Conservation (phyloP, 768 basidiomycete species). For the Suillus ampliporus region DNA sequence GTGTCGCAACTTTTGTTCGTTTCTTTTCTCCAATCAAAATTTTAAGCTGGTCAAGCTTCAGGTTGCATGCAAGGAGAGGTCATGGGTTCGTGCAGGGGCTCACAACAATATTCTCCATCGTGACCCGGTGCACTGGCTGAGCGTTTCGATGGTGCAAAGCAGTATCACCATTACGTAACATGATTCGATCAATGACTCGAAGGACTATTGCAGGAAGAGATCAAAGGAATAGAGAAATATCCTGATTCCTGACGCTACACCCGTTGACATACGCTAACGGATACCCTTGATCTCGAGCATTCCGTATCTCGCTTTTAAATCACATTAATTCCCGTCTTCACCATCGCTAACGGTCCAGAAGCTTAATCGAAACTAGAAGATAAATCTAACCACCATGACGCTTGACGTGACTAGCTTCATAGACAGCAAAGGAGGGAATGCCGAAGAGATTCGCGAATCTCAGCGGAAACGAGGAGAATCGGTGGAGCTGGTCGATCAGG, state of each 20-base stretch:
- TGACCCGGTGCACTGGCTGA: neutral
- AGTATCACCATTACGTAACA: slow-evolving; percentile 12
- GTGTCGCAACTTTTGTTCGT: slow-evolving; percentile 3
- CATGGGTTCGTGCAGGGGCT: too few relatives aligned
- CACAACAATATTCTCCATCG: too few relatives aligned
- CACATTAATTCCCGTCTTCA: neutral
- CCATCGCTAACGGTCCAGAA: neutral
- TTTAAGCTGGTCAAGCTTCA: neutral
- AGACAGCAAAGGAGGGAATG: slow-evolving; percentile 89
- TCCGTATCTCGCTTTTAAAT: neutral
- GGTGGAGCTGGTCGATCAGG: slow-evolving; percentile 92
- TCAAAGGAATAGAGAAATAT: neutral
- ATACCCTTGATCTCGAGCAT: slow-evolving; percentile 12
- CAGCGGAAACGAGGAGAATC: slow-evolving; percentile 90
- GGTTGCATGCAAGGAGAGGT: neutral
- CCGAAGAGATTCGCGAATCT: slow-evolving; percentile 88
- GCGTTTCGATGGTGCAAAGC: neutral
- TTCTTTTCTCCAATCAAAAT: neutral
- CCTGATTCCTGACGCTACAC: slow-evolving; percentile 1
- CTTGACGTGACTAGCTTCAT: slow-evolving; percentile 83
- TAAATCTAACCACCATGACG: slow-evolving; percentile 60
- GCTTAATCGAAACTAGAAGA: slow-evolving; percentile 4
- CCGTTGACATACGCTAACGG: neutral
- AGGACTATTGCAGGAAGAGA: slow-evolving; percentile 8
- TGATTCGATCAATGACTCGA: slow-evolving; percentile 14